Percentiles rank a stretch among this genome's conserved stretches.
Evolutionary conservation across 2,329 filamentous ascomycete genomes (phyloP).

Genomic region (Camillea tinctor): DNA sequence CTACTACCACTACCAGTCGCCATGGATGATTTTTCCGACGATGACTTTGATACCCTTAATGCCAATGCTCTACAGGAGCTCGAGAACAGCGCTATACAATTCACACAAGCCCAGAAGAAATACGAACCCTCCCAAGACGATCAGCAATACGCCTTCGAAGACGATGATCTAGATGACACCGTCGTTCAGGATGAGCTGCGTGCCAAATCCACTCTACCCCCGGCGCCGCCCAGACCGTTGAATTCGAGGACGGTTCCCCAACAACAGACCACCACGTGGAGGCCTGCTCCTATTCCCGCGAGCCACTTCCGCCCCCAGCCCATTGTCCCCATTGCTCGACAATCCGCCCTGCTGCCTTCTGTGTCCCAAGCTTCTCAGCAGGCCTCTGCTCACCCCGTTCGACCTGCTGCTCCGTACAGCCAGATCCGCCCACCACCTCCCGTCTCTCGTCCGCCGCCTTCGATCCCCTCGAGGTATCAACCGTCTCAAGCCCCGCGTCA

Average conservation of each 20-base stretch:
- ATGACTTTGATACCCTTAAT: slow-evolving; percentile 61
- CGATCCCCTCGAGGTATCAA: slow-evolving; percentile 35
- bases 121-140: slow-evolving; percentile 25
- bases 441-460: slow-evolving; percentile 28
- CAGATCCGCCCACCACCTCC: slow-evolving; percentile 41
- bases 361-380: slow-evolving; percentile 18
- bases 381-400: slow-evolving; percentile 14
- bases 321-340: slow-evolving; percentile 11
- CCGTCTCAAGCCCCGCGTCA: slow-evolving; percentile 31
- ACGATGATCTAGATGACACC: slow-evolving; percentile 58
- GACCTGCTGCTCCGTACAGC: slow-evolving; percentile 37
- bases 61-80: slow-evolving; percentile 59
- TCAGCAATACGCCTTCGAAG: slow-evolving; percentile 47
- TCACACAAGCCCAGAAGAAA: slow-evolving; percentile 50
- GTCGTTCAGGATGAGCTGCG: slow-evolving; percentile 50
- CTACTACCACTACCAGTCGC: slow-evolving; percentile 37
- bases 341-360: slow-evolving; percentile 2
- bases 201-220: slow-evolving; percentile 36
- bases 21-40: slow-evolving; percentile 61
- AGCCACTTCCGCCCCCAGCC: slow-evolving; percentile 24
- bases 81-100: slow-evolving; percentile 61
- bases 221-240: slow-evolving; percentile 3
- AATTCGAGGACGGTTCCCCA: slow-evolving; percentile 15
- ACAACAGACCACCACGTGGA: slow-evolving; percentile 21
- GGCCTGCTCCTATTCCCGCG: slow-evolving; percentile 21